Base-by-base conservation (phyloP, 1,139 yeast genomes). In the Scheffersomyces insectosa region DNA sequence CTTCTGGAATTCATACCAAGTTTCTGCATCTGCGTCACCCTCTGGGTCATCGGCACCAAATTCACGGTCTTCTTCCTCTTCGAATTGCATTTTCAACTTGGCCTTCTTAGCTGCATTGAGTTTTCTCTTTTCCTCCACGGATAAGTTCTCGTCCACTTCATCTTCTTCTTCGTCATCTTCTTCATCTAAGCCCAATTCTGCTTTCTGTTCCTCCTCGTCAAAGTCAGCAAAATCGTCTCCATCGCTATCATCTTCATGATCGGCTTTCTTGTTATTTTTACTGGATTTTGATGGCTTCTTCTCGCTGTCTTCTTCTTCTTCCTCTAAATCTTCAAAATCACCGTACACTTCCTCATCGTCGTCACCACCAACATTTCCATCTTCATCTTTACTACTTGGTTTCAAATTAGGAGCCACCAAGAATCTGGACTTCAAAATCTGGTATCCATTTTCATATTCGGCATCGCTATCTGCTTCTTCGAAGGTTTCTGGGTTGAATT, bases 1-100 rank as follows among this genome's bases (percentile, higher is more conserved):
- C 68, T 95, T 95, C 66, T 95, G 97, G 65, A 88, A 81, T 62
- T 93, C 98, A 63, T 93, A 95, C 99, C 99, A 95, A 1, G 97
- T 90, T 55, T 93, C 97, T 37, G 86, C 87, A 59, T 84, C 87
- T 27, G 80, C 82, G 47, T 76, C 85, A 32, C 84, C 86, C 62
- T 85, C 90, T 15, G 85, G 85, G 50, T 84, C 89, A 47, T 83
- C 88, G 11, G 80, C 88, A 3, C 83, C 86, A 52, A 79, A 78
- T 47, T 87, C 90, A 38, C 88, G 76, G 51, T 85, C 91, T 63
- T 88, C 96, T 66, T 87, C 95, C 55, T 88, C 95, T 60, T 90
- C 97, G 57, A 93, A 89, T 61, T 93, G 97, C 56, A 88, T 73
- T 48, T 90, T 82, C 47, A 91, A 73, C 57, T 88, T 85, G 47